Conservation (phyloP, 768 basidiomycete species). For the Lyophyllum decastes region DNA sequence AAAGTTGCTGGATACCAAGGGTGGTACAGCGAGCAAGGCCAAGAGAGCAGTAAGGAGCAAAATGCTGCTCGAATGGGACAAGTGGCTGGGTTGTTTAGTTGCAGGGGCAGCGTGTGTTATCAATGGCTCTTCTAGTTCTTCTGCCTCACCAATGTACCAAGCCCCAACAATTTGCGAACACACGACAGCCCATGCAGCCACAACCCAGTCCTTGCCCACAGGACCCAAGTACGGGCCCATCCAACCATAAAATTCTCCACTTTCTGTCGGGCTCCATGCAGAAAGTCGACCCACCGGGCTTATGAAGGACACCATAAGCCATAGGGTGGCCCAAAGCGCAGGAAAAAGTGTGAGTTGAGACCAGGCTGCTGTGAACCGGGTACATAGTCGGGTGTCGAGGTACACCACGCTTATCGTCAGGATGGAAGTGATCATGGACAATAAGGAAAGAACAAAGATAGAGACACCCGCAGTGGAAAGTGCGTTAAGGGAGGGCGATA, state of each 20-base stretch:
- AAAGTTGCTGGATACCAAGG: conserved; percentile 42
- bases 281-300: conserved; percentile 74
- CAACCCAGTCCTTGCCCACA: conserved; percentile 68
- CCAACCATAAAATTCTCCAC: conserved; percentile 63
- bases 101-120: conserved; percentile 14
- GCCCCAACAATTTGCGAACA: conserved; percentile 51
- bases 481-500: conserved; percentile 49
- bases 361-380: conserved; percentile 35
- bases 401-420: conserved; percentile 42
- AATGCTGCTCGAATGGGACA: conserved; percentile 22
- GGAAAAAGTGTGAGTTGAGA: conserved; percentile 62
- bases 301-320: conserved; percentile 52
- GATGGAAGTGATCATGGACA: conserved; percentile 46
- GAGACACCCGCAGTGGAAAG: conserved; percentile 55
- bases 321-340: conserved; percentile 64
- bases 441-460: conserved; percentile 40
- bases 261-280: conserved; percentile 67
- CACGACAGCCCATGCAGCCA: conserved; percentile 76
- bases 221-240: conserved; percentile 58
- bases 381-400: conserved; percentile 36
- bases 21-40: conserved; percentile 54
- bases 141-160: conserved; percentile 56
- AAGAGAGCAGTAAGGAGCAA: conserved; percentile 42
- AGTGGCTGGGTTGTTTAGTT: conserved; percentile 12
- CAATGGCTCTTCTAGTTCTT: conserved; percentile 17